A percentile compares a stretch with the other conserved stretches of the same genome.
Conservation (phyloP, 2,329 filamentous ascomycete genomes). For the Orbilia oligospora region DNA sequence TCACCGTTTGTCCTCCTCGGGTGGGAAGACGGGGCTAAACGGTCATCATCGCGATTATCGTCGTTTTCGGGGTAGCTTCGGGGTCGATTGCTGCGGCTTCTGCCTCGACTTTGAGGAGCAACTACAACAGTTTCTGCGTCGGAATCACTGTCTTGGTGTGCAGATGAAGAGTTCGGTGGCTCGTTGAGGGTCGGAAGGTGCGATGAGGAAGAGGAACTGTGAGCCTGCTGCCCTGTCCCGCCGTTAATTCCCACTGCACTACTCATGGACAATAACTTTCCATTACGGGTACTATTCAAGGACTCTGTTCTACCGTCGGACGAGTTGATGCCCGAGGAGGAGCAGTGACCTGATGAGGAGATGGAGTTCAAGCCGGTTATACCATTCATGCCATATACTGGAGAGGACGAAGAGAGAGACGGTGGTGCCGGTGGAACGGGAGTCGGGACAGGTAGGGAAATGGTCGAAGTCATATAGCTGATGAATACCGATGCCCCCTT, state of each 20-base stretch:
- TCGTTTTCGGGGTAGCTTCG: slow-evolving; percentile 35
- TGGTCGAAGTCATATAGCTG: slow-evolving; percentile 58
- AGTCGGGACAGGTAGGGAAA: slow-evolving; percentile 47
- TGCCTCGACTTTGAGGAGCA: slow-evolving; percentile 69
- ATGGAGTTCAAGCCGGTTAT: slow-evolving; percentile 36
- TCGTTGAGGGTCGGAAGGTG: slow-evolving; percentile 39
- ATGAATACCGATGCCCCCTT: slow-evolving; percentile 53
- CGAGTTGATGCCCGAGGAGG: slow-evolving; percentile 37
- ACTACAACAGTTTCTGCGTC: slow-evolving; percentile 79
- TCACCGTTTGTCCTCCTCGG: slow-evolving; percentile 53
- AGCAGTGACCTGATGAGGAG: slow-evolving; percentile 24
- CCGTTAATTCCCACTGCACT: slow-evolving; percentile 50
- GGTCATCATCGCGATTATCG: slow-evolving; percentile 50
- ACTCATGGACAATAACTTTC: slow-evolving; percentile 42
- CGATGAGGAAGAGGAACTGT: slow-evolving; percentile 36
- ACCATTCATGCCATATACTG: slow-evolving; percentile 56
- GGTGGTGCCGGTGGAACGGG: slow-evolving; percentile 30
- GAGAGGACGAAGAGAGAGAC: slow-evolving; percentile 31
- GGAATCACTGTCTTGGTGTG: slow-evolving; percentile 71
- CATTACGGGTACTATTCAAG: slow-evolving; percentile 36
- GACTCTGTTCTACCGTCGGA: slow-evolving; percentile 31
- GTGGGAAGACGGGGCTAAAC: slow-evolving; percentile 43
- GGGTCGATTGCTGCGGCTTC: slow-evolving; percentile 46
- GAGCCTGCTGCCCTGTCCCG: slow-evolving; percentile 46
- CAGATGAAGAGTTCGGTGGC: slow-evolving; percentile 38